Base-by-base conservation (phyloP, 331 rosid species). In the Pyrus hybrid region DNA sequence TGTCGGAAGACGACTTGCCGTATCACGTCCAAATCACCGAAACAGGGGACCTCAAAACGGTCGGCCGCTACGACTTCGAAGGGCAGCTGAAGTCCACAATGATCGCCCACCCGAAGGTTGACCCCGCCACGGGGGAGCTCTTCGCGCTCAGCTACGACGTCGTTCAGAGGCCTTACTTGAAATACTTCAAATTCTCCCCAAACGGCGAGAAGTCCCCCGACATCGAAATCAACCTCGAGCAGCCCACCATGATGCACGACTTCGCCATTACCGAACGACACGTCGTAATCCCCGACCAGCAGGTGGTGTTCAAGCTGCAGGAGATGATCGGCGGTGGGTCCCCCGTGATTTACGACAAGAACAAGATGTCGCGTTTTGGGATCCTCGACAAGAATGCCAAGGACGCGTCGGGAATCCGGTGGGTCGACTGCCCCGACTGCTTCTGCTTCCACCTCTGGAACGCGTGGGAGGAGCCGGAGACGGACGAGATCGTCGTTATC, bases 401-500 rank as follows among this genome's bases (percentile, higher is more conserved):
- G 1, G 87, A 86, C 54, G 68, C 87, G 2, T 56, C 66, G 0
- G 87, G 64, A 8, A 89, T 92, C 1, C 71, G 11, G 45, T 94
- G 99, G 99, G 90, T 94, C 22, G 99, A 92, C 10, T 93, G 88
- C 4, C 97, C 97, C 0, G 97, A 90, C 4, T 90, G 97, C 53
- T 94, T 94, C 77, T 94, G 99, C 61, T 94, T 94, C 75, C 99
- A 94, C 57, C 88, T 94, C 2, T 94, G 97, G 99, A 94, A 94
- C 74, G 93, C 99, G 2, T 94, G 99, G 99, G 99, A 94, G 47
- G 97, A 90, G 68, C 81, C 85, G 0, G 97, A 94, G 33, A 82
- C 9, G 2, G 68, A 90, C 13, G 99, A 94, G 76, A 76, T 94
- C n/a, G 96, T 94, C 0, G 99, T 94, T 10, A 90, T 94, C 17